A percentile compares a stretch with the other conserved stretches of the same genome.
Evolutionary conservation across 1,284 basidiomycete genomes (phyloP).

Genomic region (Malassezia slooffiae): DNA sequence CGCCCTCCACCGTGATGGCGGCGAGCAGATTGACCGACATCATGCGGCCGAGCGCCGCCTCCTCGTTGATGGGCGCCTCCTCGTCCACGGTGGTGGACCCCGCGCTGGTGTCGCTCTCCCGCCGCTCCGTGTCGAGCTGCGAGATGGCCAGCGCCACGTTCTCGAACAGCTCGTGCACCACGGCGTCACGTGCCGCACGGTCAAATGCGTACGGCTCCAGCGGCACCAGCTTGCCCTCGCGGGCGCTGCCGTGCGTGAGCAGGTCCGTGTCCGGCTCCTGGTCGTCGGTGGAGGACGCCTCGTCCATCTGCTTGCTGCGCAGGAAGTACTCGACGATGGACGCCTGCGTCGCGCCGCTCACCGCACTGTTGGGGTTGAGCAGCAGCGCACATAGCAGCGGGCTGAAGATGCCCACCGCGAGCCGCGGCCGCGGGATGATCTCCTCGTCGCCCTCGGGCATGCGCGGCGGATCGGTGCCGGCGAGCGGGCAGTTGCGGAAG

Average conservation of each 20-base stretch:
- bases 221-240: slow-evolving; percentile 36
- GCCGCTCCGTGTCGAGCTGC: slow-evolving; percentile 17
- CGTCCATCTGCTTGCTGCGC: slow-evolving; percentile 42
- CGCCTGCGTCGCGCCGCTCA: slow-evolving; percentile 63
- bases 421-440: slow-evolving; percentile 49
- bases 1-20: slow-evolving; percentile 54
- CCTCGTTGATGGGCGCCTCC: slow-evolving; percentile 48
- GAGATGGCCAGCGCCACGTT: slow-evolving; percentile 41
- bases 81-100: neutral
- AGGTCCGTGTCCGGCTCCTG: slow-evolving; percentile 51
- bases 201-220: slow-evolving; percentile 37
- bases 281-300: slow-evolving; percentile 51
- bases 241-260: slow-evolving; percentile 30
- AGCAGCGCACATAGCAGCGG: slow-evolving; percentile 79
- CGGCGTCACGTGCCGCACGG: slow-evolving; percentile 18
- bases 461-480: slow-evolving; percentile 16
- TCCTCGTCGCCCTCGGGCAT: slow-evolving; percentile 18
- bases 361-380: slow-evolving; percentile 63
- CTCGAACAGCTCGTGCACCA: slow-evolving; percentile 38
- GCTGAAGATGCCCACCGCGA: slow-evolving; percentile 76
- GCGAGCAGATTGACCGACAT: slow-evolving; percentile 89
- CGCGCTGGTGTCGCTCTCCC: neutral
- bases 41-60: slow-evolving; percentile 73
- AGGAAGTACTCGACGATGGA: slow-evolving; percentile 68
- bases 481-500: slow-evolving; percentile 56